Base-by-base conservation (phyloP, 768 basidiomycete genomes). In the Leccinum pellstonianum region DNA sequence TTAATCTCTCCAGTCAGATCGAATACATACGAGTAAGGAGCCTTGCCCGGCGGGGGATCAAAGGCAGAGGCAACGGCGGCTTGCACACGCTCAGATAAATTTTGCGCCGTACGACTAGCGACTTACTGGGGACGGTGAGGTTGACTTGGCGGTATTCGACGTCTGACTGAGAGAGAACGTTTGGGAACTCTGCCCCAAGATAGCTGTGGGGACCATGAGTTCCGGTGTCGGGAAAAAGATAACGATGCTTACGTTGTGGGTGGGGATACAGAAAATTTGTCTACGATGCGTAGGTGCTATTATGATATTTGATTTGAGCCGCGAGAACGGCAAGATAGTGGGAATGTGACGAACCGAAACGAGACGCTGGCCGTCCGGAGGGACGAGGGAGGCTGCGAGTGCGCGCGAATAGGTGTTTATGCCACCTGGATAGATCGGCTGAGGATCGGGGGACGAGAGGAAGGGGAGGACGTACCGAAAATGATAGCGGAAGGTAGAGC, bases 91-190 rank as follows among this genome's bases (percentile, higher is more conserved):
- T 64, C 35, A 73, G 64, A 57, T 33, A 52, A 55, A 51, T n/a
- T 57, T 56, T 49, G 58, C 52, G 9, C 49, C 10, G 50, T 21
- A 50, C 52, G 21, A 23, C 1, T 5, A 52, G 54, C 14, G 33
- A 75, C 87, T 59, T 68, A 91, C 91, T 69, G 31, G 86, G 74
- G 53, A 90, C 81, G 31, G 88, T 91, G 57, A 95, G 75, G 70
- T 95, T 95, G 29, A 82, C 86, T 70, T 95, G 93, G 52, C 81
- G 82, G 68, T 95, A 95, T 73, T 93, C 88, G 19, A 93, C 87
- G 57, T 83, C 75, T 9, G 86, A 80, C 56, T 85, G 86, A 56
- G 80, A 73, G n/a, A 94, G 78, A 29, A 90, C 75, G 58, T 86
- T 76, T 47, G 86, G 82, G 67, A 95, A 93, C 63, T 88, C 84